phyloP scores from a whole-genome alignment of 2,329 filamentous ascomycete genomes.

The Fusarium continuum region DNA sequence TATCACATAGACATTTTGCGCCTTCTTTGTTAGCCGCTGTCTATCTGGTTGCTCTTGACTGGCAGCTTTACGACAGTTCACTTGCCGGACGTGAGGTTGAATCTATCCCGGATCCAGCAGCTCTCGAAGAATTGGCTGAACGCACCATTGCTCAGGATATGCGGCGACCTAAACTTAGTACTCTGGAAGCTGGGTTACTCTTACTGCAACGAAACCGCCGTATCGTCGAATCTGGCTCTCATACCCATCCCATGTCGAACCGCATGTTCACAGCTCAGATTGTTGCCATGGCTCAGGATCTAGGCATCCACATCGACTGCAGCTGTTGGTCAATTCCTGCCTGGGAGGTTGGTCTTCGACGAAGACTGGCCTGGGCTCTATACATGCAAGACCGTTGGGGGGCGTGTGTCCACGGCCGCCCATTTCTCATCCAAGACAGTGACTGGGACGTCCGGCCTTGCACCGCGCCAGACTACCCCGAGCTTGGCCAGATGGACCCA shows the following conservation, averaged over 20 bases:
- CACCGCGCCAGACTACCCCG: conserved; percentile 51
- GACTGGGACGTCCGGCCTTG: conserved; percentile 63
- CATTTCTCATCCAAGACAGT: conserved; percentile 60
- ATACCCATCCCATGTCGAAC: conserved; percentile 44
- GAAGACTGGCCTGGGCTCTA: conserved; percentile 70
- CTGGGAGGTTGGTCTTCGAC: conserved; percentile 70
- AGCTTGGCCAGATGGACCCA: conserved; percentile 47
- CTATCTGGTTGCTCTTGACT: conserved; percentile 69
- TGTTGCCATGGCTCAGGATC: conserved; percentile 65
- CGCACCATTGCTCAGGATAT: conserved; percentile 58
- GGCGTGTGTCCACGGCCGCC: conserved; percentile 65
- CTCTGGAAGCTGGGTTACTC: conserved; percentile 63
- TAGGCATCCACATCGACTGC: conserved; percentile 70
- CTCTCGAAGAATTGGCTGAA: conserved; percentile 52
- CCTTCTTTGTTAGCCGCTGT: conserved; percentile 68
- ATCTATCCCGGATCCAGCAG: conserved; percentile 44
- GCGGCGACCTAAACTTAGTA: conserved; percentile 63
- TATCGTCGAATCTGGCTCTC: conserved; percentile 44
- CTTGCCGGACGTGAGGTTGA: conserved; percentile 50
- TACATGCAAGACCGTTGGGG: conserved; percentile 74
- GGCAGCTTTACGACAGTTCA: conserved; percentile 66
- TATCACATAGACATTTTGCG: conserved; percentile 66
- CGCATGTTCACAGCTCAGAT: conserved; percentile 62
- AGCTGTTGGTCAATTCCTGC: conserved; percentile 68
- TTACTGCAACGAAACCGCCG: conserved; percentile 60